Evolutionary conservation across 2,329 filamentous ascomycete genomes (phyloP), one percentile per base, ranked within the genome.

Genomic region (Hymenoscyphus fructigenus): DNA sequence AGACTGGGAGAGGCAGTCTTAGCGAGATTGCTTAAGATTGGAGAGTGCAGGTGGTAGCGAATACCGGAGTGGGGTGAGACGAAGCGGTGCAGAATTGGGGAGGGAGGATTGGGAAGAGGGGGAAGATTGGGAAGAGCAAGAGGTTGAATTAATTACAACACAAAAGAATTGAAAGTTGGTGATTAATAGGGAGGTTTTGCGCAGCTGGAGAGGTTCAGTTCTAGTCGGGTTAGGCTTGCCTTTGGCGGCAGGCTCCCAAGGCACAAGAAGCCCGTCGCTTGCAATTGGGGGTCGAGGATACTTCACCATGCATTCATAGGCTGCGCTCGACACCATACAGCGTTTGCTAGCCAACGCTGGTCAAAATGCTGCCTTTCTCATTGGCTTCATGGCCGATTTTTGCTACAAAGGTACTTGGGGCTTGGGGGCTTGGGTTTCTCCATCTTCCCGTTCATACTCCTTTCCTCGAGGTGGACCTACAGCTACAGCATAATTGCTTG

Each of bases 21-120:
- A 66, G 64, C 64, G 64, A 66, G 61, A 65, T 64, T 63, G 59
- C 59, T 59, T 65, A 65, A 65, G 59, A 65, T 65, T 65, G 63
- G 47, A 50, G 44, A 26, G n/a, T 50, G 44, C 44, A 50, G 44
- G 44, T 50, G n/a, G 9, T 23, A 50, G n/a, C 20, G 44, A 23
- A 2, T 23, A 50, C n/a, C 44, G 44, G 44, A 23, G 44, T 50
- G 44, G 44, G 20, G 20, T 12, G 20, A 7, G 44, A 50, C n/a
- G 44, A 50, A 10, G n/a, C 44, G 44, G 17, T 36, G 17, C n/a
- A 36, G 56, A 36, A 20, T 15, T 26, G 17, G 26, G 10, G 26
- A n/a, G 7, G 7, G 32, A n/a, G 10, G 26, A 32, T 28, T 17
- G n/a, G 32, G 32, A n/a, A 32, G n/a, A 58, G 56, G n/a, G n/a